Conservation (phyloP, 805 yeast species). For the Barnettozyma wickerhamii region DNA sequence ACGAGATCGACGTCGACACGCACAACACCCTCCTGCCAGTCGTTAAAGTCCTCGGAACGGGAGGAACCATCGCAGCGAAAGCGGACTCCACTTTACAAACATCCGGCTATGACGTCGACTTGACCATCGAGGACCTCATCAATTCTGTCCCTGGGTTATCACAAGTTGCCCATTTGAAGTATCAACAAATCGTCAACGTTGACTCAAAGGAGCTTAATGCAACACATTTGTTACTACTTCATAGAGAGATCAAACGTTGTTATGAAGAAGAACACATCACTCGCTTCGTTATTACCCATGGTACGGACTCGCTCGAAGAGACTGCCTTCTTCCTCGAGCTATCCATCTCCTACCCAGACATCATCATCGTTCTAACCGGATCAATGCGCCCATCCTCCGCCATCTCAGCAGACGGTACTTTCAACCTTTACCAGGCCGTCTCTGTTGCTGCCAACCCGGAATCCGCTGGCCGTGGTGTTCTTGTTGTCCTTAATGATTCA, state of each 20-base stretch:
- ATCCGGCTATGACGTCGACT: constrained; percentile 52
- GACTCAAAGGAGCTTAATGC: constrained; percentile 60
- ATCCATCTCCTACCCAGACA: constrained; percentile 37
- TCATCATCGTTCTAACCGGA: constrained; percentile 67
- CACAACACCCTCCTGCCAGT: constrained; percentile 21
- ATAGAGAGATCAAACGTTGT: constrained; percentile 42
- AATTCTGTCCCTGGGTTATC: constrained; percentile 57
- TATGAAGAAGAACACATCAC: constrained; percentile 41
- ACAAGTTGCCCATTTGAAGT: constrained; percentile 50
- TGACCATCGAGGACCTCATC: constrained; percentile 49
- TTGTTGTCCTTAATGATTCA: constrained; percentile 63
- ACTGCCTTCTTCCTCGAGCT: constrained; percentile 61
- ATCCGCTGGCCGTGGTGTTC: constrained; percentile 53
- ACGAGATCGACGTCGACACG: constrained; percentile 25
- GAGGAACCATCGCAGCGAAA: constrained; percentile 58
- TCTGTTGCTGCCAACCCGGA: constrained; percentile 52
- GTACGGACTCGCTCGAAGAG: constrained; percentile 67
- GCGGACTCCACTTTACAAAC: constrained; percentile 44
- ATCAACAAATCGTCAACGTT: constrained; percentile 58
- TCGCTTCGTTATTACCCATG: constrained; percentile 66
- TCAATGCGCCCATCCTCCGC: constrained; percentile 73
- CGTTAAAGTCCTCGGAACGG: constrained; percentile 53
- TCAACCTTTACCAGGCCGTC: constrained; percentile 68
- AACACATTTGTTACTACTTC: constrained; percentile 40
- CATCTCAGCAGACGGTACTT: constrained; percentile 68